These are phyloP conservation scores for Xanthoceras sorbifolium DNA, from an alignment of 345 rosid genomes.

Conservation along the genomic window DNA sequence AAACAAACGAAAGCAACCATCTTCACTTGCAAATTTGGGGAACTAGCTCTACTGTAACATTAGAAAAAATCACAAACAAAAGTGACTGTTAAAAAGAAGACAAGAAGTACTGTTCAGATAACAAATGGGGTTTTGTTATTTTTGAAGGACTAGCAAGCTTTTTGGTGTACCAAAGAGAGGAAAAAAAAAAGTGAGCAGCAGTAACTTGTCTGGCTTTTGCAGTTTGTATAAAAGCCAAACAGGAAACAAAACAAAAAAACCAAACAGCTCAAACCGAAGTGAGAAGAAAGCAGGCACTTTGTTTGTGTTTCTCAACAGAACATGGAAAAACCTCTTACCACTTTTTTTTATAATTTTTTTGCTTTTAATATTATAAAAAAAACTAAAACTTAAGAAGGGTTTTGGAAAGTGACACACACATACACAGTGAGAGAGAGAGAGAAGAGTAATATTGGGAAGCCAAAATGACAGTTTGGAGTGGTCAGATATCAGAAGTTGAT, in stretches of 20 bases:
- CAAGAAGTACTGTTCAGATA: constrained; percentile 7
- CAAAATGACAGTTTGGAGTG: constrained; percentile 25
- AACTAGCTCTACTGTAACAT: constrained; percentile 10
- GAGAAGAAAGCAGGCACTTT: constrained; percentile 32
- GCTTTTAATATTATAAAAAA: background rate
- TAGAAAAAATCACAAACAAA: constrained; percentile 21
- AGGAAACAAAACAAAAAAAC: constrained; percentile 20
- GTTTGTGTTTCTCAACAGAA: constrained; percentile 32
- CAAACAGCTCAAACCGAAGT: constrained; percentile 41
- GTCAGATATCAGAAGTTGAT: constrained; percentile 27
- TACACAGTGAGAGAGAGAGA: constrained; percentile 3
- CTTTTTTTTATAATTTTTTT: background rate
- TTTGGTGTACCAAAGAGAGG: constrained; percentile 5
- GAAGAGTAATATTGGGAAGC: constrained; percentile 16
- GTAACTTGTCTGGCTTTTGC: constrained; percentile 35
- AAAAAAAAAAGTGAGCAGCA: constrained; percentile 25
- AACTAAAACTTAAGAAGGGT: background rate
- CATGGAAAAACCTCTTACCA: constrained; percentile 19
- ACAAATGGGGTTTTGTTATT: constrained; percentile 2
- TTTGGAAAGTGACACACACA: background rate
- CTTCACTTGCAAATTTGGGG: background rate
- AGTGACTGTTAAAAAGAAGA: constrained; percentile 8
- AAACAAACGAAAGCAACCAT: constrained; percentile 15
- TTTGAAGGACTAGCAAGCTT: constrained; percentile 8
- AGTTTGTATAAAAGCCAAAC: constrained; percentile 34